Conservation (phyloP, 495 filamentous ascomycete species). For the Aspergillus nidulans region DNA sequence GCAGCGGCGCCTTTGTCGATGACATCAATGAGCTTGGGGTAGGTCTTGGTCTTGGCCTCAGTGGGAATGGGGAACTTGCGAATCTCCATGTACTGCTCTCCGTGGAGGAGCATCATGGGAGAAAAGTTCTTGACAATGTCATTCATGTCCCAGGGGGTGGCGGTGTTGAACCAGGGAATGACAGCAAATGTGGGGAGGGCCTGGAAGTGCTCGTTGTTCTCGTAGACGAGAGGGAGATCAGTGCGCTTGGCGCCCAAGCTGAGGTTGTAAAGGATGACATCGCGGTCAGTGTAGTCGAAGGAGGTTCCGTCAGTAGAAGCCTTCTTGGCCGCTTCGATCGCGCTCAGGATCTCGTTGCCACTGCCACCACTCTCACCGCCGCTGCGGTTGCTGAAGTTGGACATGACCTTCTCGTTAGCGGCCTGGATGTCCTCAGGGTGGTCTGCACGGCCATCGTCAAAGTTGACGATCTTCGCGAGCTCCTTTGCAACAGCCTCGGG, state of each 20-base stretch:
- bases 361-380: constrained; percentile 47
- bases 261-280: constrained; percentile 93
- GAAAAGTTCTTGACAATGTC: constrained; percentile 91
- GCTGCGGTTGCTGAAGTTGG: constrained; percentile 76
- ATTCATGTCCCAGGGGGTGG: constrained; percentile 71
- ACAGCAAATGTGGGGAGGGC: constrained; percentile 92
- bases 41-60: constrained; percentile 70
- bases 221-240: constrained; percentile 82
- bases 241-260: constrained; percentile 91
- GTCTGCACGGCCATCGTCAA: constrained; percentile 87
- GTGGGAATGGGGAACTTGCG: constrained; percentile 93
- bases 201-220: constrained; percentile 87
- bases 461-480: constrained; percentile 78
- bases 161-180: constrained; percentile 84
- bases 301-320: constrained; percentile 66
- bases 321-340: constrained; percentile 75
- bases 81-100: constrained; percentile 97
- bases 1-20: constrained; percentile 93
- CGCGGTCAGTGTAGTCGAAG: constrained; percentile 78
- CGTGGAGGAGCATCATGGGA: constrained; percentile 98
- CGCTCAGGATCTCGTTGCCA: constrained; percentile 52
- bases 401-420: constrained; percentile 82
- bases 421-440: constrained; percentile 76
- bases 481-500: constrained; percentile 78
- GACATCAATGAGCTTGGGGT: constrained; percentile 86